A percentile compares a stretch with the other conserved stretches of the same genome.
Evolutionary conservation across 805 yeast genomes (phyloP).

Genomic region (Metschnikowia rubicola): DNA sequence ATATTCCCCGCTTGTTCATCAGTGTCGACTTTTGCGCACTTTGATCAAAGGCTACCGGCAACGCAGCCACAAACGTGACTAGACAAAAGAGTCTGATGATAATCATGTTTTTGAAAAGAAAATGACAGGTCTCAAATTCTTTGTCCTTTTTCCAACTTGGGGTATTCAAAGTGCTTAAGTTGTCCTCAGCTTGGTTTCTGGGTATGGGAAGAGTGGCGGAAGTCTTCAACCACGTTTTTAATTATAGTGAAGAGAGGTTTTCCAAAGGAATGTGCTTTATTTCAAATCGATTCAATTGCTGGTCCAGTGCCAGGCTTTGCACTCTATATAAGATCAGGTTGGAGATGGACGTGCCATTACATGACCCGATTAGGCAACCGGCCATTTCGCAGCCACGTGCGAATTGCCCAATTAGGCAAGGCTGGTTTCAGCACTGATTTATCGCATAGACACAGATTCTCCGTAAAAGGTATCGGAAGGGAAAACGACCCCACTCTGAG

Average conservation of each 20-base stretch:
- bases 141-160: no score
- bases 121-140: not conserved
- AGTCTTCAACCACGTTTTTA: no score
- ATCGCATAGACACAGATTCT: not conserved
- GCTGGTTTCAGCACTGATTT: not conserved
- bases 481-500: not conserved
- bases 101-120: not conserved
- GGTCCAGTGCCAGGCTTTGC: no score
- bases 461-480: slow-evolving; percentile 1
- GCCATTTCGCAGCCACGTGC: slow-evolving; percentile 15
- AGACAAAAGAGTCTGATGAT: slow-evolving; percentile 5
- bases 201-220: no score
- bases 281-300: no score
- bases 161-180: no score
- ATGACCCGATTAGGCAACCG: slow-evolving; percentile 15
- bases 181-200: no score
- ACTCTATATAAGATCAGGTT: not conserved
- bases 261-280: no score
- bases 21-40: not conserved
- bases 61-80: slow-evolving; percentile 7
- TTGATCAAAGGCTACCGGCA: slow-evolving; percentile 7
- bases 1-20: slow-evolving; percentile 6
- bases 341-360: slow-evolving; percentile 1
- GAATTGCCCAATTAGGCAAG: slow-evolving; percentile 16
- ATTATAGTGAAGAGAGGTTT: not conserved